Base-by-base conservation (phyloP, 2,329 filamentous ascomycete genomes). In the Aspergillus chevalieri region DNA sequence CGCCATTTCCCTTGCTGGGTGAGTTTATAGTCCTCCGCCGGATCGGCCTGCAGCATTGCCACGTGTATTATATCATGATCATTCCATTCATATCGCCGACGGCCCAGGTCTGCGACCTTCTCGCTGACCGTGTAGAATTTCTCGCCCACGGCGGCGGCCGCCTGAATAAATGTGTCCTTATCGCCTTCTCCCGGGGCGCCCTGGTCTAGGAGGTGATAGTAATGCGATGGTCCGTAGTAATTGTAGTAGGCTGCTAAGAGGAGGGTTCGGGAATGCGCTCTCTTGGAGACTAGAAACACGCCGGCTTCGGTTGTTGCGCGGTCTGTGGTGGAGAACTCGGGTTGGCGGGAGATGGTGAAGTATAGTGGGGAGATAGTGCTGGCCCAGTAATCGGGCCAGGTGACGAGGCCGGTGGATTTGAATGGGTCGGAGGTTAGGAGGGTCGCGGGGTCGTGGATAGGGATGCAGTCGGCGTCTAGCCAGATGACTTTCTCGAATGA, bases 401-500 rank as follows among this genome's bases (percentile, higher is more conserved):
- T 72, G 15, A 82, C 66, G 30, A 81, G 64, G n/a, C 79, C 79
- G 1, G 69, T 70, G 0, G 73, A 73, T 6, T 51, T 64, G 61
- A 76, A 82, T 0, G 77, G 78, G 34, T 77, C 71, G 1, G 67
- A 64, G 4, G 66, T 60, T 56, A 82, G 76, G 9, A 82, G 60
- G 3, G 52, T 38, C 2, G 57, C 57, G 1, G 74, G 71, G 39
- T 74, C 61, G 51, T 69, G 61, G 7, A 72, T 60, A 9, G 78
- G 76, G 55, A 80, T 77, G 46, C 71, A 71, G 57, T 81, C 78
- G 44, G 76, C 74, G 56, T 82, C 79, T 48, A 82, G 69, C 59
- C 79, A 80, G 28, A 82, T 67, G 9, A 79, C 71, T 47, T 78
- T 70, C 56, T 80, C 75, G 57, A 80, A 82, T 3, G 77, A 75